Base-by-base conservation (phyloP, 306 rosid genomes). In the Prunus fruticosa region DNA sequence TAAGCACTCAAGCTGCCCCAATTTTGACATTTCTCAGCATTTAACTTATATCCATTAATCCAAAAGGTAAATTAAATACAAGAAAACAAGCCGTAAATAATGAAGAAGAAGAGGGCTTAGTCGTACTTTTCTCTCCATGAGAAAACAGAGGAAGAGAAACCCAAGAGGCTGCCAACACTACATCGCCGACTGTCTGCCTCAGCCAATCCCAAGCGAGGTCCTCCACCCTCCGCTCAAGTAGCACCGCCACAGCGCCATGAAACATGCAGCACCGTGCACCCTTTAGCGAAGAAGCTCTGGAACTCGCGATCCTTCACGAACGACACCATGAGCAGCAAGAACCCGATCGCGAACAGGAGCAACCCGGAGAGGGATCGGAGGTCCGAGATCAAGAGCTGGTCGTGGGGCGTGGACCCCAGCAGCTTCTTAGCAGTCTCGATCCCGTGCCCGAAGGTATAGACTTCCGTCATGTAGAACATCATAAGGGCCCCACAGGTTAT, bases 91-190 rank as follows among this genome's bases (percentile, higher is more conserved):
- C 47, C 9, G 6, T 3, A 72, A 71, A 50, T 62, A 27, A 46
- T 43, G 12, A 53, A 58, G 49, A 22, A 20, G 19, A 38, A 60
- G 64, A 50, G 15, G 56, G 62, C 60, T 79, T 74, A 89, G 79
- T 94, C 98, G 72, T 94, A 94, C 91, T 91, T 94, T 81, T 94
- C 97, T 78, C 97, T 83, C 98, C 98, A 94, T 10, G 97, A 90
- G 85, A 82, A 91, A 73, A 91, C 84, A 30, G n/a, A 94, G 91
- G 62, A 91, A 88, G 88, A 87, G n/a, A 91, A 32, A 94, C 88
- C 98, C 98, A 94, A 0, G 98, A 94, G 46, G 86, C 79, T 0
- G 93, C 94, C 86, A 94, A 86, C 8, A 94, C 70, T 34, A 87
- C 60, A 51, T 94, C 98, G 20, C 98, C 98, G 51, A 91, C 91